phyloP scores from a whole-genome alignment of 257 asterid species.

The Echium plantagineum region DNA sequence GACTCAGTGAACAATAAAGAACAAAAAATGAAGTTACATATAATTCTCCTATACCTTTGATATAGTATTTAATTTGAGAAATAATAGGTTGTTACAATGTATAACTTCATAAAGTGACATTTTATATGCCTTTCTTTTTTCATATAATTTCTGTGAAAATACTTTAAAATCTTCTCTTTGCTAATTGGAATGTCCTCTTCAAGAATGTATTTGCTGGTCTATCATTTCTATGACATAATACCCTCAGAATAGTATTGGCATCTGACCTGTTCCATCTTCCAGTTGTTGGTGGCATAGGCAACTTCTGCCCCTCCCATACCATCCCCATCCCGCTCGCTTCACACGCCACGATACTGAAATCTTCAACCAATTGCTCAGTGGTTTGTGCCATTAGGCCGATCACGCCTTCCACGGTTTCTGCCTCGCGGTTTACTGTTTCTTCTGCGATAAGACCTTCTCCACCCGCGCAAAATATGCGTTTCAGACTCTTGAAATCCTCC shows the following conservation, averaged over 20 bases:
- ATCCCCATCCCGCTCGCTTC: constrained; percentile 72
- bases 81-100: neutral
- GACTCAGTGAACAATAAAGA: neutral
- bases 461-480: constrained; percentile 47
- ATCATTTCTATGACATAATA: constrained; percentile 73
- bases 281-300: constrained; percentile 91
- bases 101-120: neutral
- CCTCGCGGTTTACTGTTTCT: constrained; percentile 55
- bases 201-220: constrained; percentile 52
- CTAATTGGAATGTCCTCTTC: constrained; percentile 67
- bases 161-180: constrained; percentile 53
- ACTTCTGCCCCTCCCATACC: constrained; percentile 55
- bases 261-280: constrained; percentile 81
- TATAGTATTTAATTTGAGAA: neutral
- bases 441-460: constrained; percentile 66
- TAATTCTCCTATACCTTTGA: neutral
- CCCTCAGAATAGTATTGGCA: constrained; percentile 76
- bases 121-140: no score
- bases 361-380: constrained; percentile 77
- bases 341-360: constrained; percentile 65
- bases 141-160: no score
- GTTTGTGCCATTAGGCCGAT: constrained; percentile 62
- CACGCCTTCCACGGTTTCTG: constrained; percentile 74
- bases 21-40: neutral
- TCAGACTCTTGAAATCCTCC: constrained; percentile 69